Base-by-base conservation (phyloP, 768 basidiomycete genomes). In the Tylopilus rubrobrunneus region DNA sequence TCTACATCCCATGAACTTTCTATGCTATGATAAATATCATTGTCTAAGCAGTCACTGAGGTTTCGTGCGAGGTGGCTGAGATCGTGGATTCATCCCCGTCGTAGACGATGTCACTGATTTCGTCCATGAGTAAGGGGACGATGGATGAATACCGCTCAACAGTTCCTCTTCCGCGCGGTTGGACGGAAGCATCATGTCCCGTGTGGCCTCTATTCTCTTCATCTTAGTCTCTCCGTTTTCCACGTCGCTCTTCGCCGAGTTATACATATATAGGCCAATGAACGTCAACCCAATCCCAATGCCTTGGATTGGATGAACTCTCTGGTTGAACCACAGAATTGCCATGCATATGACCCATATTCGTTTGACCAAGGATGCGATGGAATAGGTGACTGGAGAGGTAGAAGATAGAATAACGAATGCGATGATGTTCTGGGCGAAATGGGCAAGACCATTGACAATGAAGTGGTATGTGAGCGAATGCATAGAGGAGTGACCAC, bases 311-410 rank as follows among this genome's bases (percentile, higher is more conserved):
- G 81, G 82, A 56, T 95, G 88, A 17, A 98, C 83, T 34, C 78
- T 67, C 73, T 98, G 96, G 52, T 80, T 85, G 75, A 98, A 98
- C 96, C 96, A 99, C 48, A 94, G 76, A 66, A 99, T 90, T 19
- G 97, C 97, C 62, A 98, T 89, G 74, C 93, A 95, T 65, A 99
- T 99, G 64, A 99, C 97, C 44, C 86, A 93, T 51, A 99, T 94
- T 25, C 97, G 92, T 72, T 99, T 99, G 75, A 98, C 84, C 64
- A 99, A 84, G 4, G 93, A 97, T 3, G 97, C 97, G 69, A 99
- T 98, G 49, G 92, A 96, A 73, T 99, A 99, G 1, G 97, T 98
- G 61, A 99, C 97, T 19, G 97, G 96, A 11, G 96, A 98, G 3
- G 93, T 96, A 28, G 90, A 92, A 2, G 96, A 86, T 45, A 99